Evolutionary conservation across 2,329 filamentous ascomycete genomes (phyloP).

Genomic region (Alternaria postmessia): DNA sequence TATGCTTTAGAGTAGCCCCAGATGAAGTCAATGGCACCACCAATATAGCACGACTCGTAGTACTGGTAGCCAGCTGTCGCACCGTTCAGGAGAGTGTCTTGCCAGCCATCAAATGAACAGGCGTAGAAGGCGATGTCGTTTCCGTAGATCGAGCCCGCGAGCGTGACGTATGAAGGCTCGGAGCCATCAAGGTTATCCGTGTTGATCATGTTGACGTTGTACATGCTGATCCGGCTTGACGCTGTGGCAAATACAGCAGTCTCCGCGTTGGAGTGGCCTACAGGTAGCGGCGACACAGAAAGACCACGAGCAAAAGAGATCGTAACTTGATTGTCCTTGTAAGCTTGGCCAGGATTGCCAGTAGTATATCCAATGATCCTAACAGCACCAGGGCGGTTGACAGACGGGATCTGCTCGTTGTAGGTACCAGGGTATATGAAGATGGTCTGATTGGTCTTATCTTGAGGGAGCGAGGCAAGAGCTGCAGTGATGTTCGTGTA

Average conservation of each 20-base stretch:
- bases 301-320: conserved; percentile 52
- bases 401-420: conserved; percentile 64
- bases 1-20: conserved; percentile 62
- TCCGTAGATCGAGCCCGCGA: conserved; percentile 61
- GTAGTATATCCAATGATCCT: conserved; percentile 67
- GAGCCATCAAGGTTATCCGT: conserved; percentile 50
- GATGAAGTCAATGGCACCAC: conserved; percentile 66
- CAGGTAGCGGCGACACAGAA: conserved; percentile 51
- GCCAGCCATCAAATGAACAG: conserved; percentile 62
- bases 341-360: conserved; percentile 50
- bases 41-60: conserved; percentile 64
- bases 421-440: conserved; percentile 68
- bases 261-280: conserved; percentile 57
- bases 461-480: conserved; percentile 47
- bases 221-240: conserved; percentile 62
- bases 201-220: conserved; percentile 64
- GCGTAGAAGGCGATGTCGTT: conserved; percentile 64
- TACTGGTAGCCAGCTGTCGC: conserved; percentile 59
- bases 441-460: conserved; percentile 60
- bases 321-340: conserved; percentile 65
- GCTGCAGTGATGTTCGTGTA: conserved; percentile 49
- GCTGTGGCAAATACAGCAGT: conserved; percentile 57
- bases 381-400: conserved; percentile 57
- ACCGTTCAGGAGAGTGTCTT: conserved; percentile 58
- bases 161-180: conserved; percentile 54